Evolutionary conservation across 2,329 filamentous ascomycete species (phyloP).

Genomic region (Cladophialophora immunda): DNA sequence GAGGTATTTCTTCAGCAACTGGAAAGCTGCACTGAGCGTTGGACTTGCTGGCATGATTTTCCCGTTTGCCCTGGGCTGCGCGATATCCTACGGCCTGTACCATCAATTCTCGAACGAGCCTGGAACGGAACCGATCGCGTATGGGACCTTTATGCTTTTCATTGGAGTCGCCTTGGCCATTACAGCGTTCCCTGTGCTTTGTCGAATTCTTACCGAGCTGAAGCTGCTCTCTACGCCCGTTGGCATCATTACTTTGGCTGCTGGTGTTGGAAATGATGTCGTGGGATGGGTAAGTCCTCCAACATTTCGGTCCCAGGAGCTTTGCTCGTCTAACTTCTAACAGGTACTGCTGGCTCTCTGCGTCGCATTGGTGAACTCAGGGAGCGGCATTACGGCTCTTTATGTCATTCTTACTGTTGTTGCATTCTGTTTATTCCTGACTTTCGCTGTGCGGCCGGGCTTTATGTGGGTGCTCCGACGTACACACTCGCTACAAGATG

Average conservation of each 20-base stretch:
- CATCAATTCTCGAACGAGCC: constrained; percentile 71
- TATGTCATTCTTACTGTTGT: constrained; percentile 81
- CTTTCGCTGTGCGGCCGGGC: constrained; percentile 74
- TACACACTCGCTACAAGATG: constrained; percentile 82
- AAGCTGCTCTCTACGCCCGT: constrained; percentile 85
- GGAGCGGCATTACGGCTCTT: constrained; percentile 80
- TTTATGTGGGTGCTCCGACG: constrained; percentile 78
- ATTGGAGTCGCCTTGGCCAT: constrained; percentile 94
- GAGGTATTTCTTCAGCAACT: constrained; percentile 78
- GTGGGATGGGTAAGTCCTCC: constrained; percentile 91
- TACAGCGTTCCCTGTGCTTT: constrained; percentile 89
- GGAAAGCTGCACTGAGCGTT: constrained; percentile 79
- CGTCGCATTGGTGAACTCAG: constrained; percentile 90
- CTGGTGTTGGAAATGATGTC: constrained; percentile 92
- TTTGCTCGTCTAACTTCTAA: no score
- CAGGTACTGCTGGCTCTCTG: constrained; percentile 94
- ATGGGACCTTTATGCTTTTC: constrained; percentile 75
- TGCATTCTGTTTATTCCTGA: constrained; percentile 79
- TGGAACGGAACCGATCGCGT: constrained; percentile 64
- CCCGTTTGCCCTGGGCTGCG: constrained; percentile 83
- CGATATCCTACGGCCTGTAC: constrained; percentile 82
- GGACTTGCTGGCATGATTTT: constrained; percentile 80
- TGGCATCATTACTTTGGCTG: constrained; percentile 86
- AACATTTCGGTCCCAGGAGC: no score
- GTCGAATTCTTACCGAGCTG: constrained; percentile 89